Base-by-base conservation (phyloP, 1,284 basidiomycete genomes). In the Xanthoconium separans region DNA sequence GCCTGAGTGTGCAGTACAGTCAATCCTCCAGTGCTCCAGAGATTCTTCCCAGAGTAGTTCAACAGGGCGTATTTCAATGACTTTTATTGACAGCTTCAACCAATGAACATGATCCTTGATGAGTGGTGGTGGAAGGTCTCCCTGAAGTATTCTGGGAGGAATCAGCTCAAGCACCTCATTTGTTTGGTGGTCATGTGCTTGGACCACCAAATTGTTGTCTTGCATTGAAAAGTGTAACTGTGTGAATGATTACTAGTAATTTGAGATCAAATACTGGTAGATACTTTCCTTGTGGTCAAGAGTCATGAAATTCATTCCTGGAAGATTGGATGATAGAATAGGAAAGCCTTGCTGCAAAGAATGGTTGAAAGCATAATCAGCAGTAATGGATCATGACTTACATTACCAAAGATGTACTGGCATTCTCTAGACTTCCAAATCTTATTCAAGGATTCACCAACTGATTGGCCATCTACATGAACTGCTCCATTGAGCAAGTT, bases 251-350 rank as follows among this genome's bases (percentile, higher is more conserved):
- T n/a, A n/a, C n/a, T n/a, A n/a, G n/a, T n/a, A n/a, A n/a, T n/a
- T n/a, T n/a, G n/a, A n/a, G n/a, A n/a, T n/a, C n/a, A n/a, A n/a
- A 79, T 2, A 75, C 58, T 73, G 71, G 31, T 1, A 10, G 6
- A 27, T 1, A 6, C 9, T 39, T 20, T 66, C 71, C 54, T 64
- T 50, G 45, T 59, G 48, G 8, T 61, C 47, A 30, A 63, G 60
- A n/a, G 68, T 73, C 8, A 59, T 59, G 57, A 69, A 77, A 36
- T 72, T 65, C 73, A 76, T 73, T 2, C 70, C 70, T 2, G 60
- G 57, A 6, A 73, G 60, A 42, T 63, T 55, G 2, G 68, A 62
- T 18, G 76, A 74, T 10, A 72, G 55, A 27, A 75, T 63, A 50
- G 74, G 63, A n/a, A 74, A 58, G 10, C 66, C 59, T 64, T 63